These are phyloP conservation scores for Durusdinium trenchii DNA, from an alignment of 73 alveolate species.

Conservation along the genomic window DNA sequence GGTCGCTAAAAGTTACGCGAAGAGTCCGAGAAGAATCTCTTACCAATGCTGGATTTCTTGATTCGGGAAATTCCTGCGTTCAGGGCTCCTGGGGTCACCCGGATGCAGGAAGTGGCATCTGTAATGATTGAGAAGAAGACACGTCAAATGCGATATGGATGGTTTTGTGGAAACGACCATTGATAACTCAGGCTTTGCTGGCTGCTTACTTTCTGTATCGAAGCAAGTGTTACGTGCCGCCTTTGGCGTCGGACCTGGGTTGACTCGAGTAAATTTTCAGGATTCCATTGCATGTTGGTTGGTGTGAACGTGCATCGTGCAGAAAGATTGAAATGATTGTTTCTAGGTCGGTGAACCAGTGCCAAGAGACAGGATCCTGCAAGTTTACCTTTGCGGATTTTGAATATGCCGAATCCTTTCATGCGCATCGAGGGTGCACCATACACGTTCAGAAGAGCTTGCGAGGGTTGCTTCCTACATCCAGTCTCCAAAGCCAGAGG, in stretches of 20 bases:
- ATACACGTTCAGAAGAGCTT: background rate
- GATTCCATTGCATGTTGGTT: too few species aligned
- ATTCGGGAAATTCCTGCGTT: background rate
- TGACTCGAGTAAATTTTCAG: background rate
- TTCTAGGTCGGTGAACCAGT: too few species aligned
- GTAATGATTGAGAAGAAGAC: background rate
- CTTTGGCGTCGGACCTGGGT: background rate
- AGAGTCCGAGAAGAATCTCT: background rate
- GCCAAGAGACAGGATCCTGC: conserved; percentile 29
- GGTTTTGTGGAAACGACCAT: background rate
- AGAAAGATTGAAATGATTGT: too few species aligned
- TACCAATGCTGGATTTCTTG: background rate
- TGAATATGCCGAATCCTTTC: background rate
- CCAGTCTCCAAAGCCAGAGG: conserved; percentile 1
- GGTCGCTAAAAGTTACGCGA: background rate
- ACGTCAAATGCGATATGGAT: background rate
- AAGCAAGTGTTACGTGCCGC: background rate
- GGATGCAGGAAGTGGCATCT: background rate
- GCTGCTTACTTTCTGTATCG: conserved; percentile 3
- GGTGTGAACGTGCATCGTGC: too few species aligned
- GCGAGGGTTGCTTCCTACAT: conserved; percentile 32
- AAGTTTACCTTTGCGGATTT: background rate
- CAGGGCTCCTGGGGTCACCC: background rate
- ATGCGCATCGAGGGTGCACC: background rate
- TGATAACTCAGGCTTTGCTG: background rate